Evolutionary conservation across 2,329 filamentous ascomycete species (phyloP).

Genomic region (Elsinoe australis): DNA sequence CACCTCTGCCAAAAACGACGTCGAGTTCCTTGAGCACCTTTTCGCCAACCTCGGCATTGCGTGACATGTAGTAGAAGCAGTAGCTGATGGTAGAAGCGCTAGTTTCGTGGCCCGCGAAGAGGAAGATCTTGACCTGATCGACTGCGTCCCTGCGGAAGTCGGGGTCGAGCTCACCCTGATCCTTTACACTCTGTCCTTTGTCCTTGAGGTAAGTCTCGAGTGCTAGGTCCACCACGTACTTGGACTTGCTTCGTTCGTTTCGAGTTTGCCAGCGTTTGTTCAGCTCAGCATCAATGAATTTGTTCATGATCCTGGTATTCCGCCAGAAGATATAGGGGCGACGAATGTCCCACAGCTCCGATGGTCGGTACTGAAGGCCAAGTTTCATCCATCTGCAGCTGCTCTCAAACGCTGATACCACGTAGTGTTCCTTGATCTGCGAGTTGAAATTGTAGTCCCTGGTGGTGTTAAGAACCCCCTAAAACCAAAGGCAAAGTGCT

Average conservation of each 20-base stretch:
- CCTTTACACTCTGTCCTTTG: conserved; percentile 25
- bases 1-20: conserved; percentile 41
- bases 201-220: conserved; percentile 35
- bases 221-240: conserved; percentile 31
- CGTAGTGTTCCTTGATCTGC: conserved; percentile 30
- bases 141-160: conserved; percentile 33
- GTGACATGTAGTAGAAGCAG: conserved; percentile 35
- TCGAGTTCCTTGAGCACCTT: conserved; percentile 45
- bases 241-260: conserved; percentile 28
- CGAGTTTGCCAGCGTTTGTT: conserved; percentile 33
- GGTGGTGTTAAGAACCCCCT: background rate
- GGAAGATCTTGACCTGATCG: conserved; percentile 34
- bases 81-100: conserved; percentile 34
- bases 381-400: conserved; percentile 31
- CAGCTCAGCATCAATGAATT: conserved; percentile 30
- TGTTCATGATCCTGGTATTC: conserved; percentile 33
- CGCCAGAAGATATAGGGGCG: conserved; percentile 30
- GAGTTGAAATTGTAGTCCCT: conserved; percentile 34
- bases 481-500: conserved; percentile 3
- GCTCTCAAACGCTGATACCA: conserved; percentile 33
- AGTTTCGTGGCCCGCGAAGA: conserved; percentile 40
- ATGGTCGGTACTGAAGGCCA: conserved; percentile 31
- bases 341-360: conserved; percentile 33
- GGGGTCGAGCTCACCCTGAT: conserved; percentile 27
- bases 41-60: conserved; percentile 29